phyloP scores from a whole-genome alignment of 169 alveolate species.

The Cryptosporidium tyzzeri region DNA sequence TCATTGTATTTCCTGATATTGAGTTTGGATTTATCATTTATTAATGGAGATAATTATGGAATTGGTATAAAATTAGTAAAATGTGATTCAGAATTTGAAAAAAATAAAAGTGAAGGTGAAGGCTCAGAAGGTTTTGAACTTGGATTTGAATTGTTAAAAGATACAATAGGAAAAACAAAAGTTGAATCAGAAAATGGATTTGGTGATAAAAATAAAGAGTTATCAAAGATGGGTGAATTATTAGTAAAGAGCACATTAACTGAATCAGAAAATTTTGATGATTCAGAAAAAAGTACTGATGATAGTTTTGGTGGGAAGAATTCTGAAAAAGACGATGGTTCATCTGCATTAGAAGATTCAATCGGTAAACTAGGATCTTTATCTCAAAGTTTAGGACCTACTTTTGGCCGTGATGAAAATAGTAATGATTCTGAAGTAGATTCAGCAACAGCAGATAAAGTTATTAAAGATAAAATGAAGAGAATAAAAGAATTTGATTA shows the following conservation, averaged over 20 bases:
- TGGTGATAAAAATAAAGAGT: neutral
- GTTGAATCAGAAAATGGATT: neutral
- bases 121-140: neutral
- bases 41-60: neutral
- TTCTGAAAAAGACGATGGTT: conserved; percentile 29
- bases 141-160: conserved; percentile 20
- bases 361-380: neutral
- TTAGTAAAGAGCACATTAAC: conserved; percentile 9
- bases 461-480: conserved; percentile 1
- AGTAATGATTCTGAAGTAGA: conserved; percentile 10
- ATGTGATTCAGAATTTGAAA: neutral
- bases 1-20: conserved; percentile 15
- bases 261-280: conserved; percentile 6
- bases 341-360: neutral
- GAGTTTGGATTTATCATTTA: conserved; percentile 16
- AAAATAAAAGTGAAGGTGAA: neutral
- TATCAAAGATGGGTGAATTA: no score
- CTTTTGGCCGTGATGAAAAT: neutral
- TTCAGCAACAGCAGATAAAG: conserved; percentile 12
- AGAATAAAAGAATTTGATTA: neutral
- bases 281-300: neutral
- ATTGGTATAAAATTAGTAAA: neutral
- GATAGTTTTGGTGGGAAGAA: neutral
- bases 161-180: neutral
- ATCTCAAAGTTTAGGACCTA: conserved; percentile 56